Percentiles rank a stretch among this genome's conserved stretches.
phyloP scores from a whole-genome alignment of 2,329 filamentous ascomycete genomes.

The Magnaporthiopsis rhizophila region DNA sequence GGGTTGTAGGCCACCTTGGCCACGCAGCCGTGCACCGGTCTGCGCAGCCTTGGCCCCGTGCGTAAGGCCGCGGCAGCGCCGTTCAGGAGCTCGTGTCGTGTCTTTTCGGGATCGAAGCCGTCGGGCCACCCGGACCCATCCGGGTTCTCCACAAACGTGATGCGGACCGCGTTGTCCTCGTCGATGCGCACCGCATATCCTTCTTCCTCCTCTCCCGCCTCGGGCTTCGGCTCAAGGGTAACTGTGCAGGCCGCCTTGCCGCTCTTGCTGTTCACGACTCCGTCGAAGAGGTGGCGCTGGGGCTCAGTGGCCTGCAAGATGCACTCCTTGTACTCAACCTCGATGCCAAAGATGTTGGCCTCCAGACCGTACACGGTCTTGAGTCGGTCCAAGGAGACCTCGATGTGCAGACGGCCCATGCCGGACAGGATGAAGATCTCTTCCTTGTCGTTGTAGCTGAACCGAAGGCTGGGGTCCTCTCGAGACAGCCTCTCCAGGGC shows the following conservation, averaged over 20 bases:
- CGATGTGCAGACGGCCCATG: slow-evolving; percentile 93
- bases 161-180: slow-evolving; percentile 64
- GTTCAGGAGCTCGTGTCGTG: slow-evolving; percentile 59
- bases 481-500: slow-evolving; percentile 71
- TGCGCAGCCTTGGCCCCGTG: slow-evolving; percentile 71
- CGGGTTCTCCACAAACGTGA: slow-evolving; percentile 37
- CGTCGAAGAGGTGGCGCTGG: slow-evolving; percentile 62
- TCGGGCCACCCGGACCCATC: slow-evolving; percentile 36
- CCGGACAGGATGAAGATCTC: slow-evolving; percentile 90
- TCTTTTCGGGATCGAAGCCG: slow-evolving; percentile 39
- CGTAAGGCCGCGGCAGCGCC: slow-evolving; percentile 78
- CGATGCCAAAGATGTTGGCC: slow-evolving; percentile 80
- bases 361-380: slow-evolving; percentile 83
- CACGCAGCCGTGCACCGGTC: slow-evolving; percentile 69
- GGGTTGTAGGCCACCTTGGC: slow-evolving; percentile 65
- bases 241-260: slow-evolving; percentile 72
- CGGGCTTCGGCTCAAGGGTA: slow-evolving; percentile 49
- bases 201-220: slow-evolving; percentile 6
- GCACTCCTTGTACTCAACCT: slow-evolving; percentile 91
- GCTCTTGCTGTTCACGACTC: slow-evolving; percentile 68
- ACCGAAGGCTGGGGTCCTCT: slow-evolving; percentile 87
- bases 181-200: slow-evolving; percentile 24
- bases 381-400: slow-evolving; percentile 83
- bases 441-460: slow-evolving; percentile 78
- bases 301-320: slow-evolving; percentile 49